Conservation (phyloP, 2,329 filamentous ascomycete genomes). For the Dryadomyces sulphureus region DNA sequence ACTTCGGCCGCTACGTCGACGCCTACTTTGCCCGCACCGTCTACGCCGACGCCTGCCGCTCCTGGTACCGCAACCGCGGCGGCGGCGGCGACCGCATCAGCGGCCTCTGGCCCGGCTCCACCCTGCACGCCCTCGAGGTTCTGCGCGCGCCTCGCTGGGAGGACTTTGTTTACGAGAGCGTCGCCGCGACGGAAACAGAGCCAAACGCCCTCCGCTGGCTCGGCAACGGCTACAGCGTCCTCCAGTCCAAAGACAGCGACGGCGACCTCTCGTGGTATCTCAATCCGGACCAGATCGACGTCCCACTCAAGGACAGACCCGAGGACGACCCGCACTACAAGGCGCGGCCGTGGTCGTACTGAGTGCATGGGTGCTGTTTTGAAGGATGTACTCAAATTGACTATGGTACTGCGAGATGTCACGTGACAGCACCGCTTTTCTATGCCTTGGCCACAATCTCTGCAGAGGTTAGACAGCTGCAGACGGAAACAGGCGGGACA, state of each 20-base stretch:
- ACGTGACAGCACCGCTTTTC: conserved; percentile 1
- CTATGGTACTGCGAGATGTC: conserved; percentile 12
- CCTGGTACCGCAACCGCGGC: conserved; percentile 36
- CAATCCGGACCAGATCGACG: conserved; percentile 21
- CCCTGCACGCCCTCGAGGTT: conserved; percentile 27
- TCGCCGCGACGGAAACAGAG: conserved; percentile 10
- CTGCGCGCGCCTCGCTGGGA: conserved; percentile 28
- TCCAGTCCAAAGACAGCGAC: conserved; percentile 18
- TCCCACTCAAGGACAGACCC: conserved; percentile 19
- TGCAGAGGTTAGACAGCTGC: conserved; percentile 19
- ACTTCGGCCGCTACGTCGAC: conserved; percentile 30
- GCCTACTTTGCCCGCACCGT: conserved; percentile 27
- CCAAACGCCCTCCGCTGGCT: conserved; percentile 23
- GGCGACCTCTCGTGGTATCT: conserved; percentile 26
- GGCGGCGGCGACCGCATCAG: conserved; percentile 23
- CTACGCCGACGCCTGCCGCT: conserved; percentile 32
- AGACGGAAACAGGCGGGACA: conserved; percentile 2
- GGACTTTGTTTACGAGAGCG: conserved; percentile 26
- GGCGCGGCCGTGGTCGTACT: conserved; percentile 21
- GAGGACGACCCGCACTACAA: conserved; percentile 21
- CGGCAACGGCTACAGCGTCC: conserved; percentile 26
- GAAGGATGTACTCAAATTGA: conserved; percentile 6
- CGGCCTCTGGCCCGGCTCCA: conserved; percentile 30
- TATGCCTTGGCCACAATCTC: conserved; percentile 54
- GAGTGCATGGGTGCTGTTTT: background rate